Base-by-base conservation (phyloP, 176 grass and related monocot genomes). In the Aegilops longissima region DNA sequence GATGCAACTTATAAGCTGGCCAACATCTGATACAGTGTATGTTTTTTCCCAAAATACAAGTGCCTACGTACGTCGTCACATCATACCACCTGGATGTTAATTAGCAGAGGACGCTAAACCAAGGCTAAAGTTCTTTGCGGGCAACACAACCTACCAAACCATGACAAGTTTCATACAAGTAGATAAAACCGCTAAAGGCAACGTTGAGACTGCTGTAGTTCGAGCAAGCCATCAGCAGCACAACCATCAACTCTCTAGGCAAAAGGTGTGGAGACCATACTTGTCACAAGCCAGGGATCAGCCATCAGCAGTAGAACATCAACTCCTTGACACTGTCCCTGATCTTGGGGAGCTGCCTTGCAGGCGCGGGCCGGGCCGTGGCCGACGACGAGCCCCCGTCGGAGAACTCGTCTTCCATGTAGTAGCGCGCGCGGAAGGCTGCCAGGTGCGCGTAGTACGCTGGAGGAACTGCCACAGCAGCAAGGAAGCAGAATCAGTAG, bases 371-470 rank as follows among this genome's bases (percentile, higher is more conserved):
- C 9, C 63, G 47, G 0, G 78, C 63, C 1, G 40, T 51, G 20
- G 23, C 86, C 0, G 78, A 63, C n/a, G 83, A 61, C 0, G 87
- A 89, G 2, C 73, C 89, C 61, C 81, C 76, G 33, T 96, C 92
- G 3, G 77, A 86, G 8, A 42, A 45, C 11, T 88, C 87, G 2
- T 87, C 91, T 0, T 98, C 90, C 21, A 87, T 3, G 81, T 95
- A 98, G 54, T 89, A 84, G 30, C 92, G 93, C 2, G 93, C 93
- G 0, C 90, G 88, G 35, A 89, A 98, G 25, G 96, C 92, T 1
- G 86, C 93, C 54, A 98, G 65, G 39, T 94, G 96, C 4, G 92
- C 96, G 72, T 98, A 98, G 56, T 95, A 94, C 8, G 90, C 96
- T 9, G 93, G 96, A 14, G 96, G 92, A 69, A 94, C 93, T 98